Evolutionary conservation across 192 early-diverging fungal genomes (phyloP).

Genomic region (Rhizophagus clarus): DNA sequence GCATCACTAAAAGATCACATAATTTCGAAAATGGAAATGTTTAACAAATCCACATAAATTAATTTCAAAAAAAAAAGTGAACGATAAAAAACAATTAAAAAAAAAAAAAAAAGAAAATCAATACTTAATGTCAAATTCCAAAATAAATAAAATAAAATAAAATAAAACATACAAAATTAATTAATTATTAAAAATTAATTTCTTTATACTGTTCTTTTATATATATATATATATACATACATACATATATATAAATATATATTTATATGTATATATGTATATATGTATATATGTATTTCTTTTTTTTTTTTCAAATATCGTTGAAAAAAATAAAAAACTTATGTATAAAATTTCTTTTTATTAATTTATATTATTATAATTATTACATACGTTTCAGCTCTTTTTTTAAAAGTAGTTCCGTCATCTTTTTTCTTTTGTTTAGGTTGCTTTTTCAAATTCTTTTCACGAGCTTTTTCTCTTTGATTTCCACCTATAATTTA

Average conservation of each 20-base stretch:
- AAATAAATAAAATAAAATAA: neutral
- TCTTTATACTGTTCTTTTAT: too few relatives aligned
- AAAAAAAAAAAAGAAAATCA: neutral
- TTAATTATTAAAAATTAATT: neutral
- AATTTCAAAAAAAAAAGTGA: neutral
- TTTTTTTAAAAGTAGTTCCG: conserved; percentile 41
- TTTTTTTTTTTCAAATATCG: neutral
- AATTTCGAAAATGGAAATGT: neutral
- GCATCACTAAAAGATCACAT: conserved; percentile 44
- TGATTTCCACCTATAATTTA: conserved; percentile 54
- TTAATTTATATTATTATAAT: neutral
- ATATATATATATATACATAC: too few relatives aligned
- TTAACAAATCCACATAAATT: neutral
- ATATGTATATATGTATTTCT: neutral
- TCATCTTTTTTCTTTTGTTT: conserved; percentile 36
- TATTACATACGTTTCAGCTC: conserved; percentile 46
- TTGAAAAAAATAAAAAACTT: too few relatives aligned
- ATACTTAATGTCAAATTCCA: neutral
- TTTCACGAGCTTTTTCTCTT: conserved; percentile 52
- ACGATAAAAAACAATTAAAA: too few relatives aligned
- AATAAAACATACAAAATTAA: neutral
- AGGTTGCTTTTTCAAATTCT: conserved; percentile 47
- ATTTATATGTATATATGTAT: too few relatives aligned
- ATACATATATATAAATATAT: too few relatives aligned
- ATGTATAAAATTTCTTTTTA: too few relatives aligned